Base-by-base conservation (phyloP, 176 grass and related monocot genomes). In the Oryza coarctata region DNA sequence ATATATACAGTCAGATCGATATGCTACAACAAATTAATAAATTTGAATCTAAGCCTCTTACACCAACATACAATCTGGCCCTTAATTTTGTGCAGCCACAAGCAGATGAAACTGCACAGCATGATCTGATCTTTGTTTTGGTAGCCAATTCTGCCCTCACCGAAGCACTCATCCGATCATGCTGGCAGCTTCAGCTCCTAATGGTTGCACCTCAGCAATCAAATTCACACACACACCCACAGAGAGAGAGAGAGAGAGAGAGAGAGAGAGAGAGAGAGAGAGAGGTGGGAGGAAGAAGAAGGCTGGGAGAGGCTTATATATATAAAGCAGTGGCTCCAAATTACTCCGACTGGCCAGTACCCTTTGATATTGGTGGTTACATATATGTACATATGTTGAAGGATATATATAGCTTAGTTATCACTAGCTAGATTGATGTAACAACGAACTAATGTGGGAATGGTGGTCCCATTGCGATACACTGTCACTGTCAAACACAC, bases 131-230 rank as follows among this genome's bases (percentile, higher is more conserved):
- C 6, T 39, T n/a, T n/a, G 7, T 27, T 66, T 82, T 26, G 43
- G 68, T 30, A 29, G 39, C 33, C 38, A 73, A 44, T 73, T 30
- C 9, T 7, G n/a, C 20, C 23, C 7, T 64, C 63, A 80, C 76
- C 52, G 72, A 79, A 65, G 36, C 58, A 74, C 36, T 49, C 45
- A 23, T 87, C 88, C 90, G 91, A 93, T 93, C 91, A 93, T 90
- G 91, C 91, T 93, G 91, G 91, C 91, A 93, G 91, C 91, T 93
- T 93, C 91, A 93, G 81, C 79, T 83, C 69, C 88, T 88, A 80
- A 73, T 80, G 60, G 62, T 44, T 76, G 85, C 91, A 93, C 80
- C 50, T 84, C 26, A 45, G 68, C 74, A 79, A 12, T 27, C 15
- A 15, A 57, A 52, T 41, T 69, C 17, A 33, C 8, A 9, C 11